Conservation (phyloP, 192 early-diverging fungal species). For the Gryganskiella cystojenkinii region DNA sequence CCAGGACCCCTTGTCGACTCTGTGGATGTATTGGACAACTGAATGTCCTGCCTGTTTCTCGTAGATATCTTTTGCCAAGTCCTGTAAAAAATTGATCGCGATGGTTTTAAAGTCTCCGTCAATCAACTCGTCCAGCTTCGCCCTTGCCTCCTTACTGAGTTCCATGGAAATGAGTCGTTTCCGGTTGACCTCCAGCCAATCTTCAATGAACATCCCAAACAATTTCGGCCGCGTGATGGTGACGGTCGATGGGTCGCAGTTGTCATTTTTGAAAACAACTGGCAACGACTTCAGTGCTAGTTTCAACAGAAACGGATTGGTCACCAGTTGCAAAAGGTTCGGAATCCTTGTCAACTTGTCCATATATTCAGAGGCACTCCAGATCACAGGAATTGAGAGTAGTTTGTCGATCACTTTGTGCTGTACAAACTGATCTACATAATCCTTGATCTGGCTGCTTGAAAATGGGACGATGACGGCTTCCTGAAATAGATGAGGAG, state of each 20-base stretch:
- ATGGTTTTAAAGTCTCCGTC: background rate
- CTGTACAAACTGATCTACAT: constrained; percentile 17
- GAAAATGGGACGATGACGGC: constrained; percentile 20
- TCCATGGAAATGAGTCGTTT: background rate
- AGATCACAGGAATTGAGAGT: background rate
- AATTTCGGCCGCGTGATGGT: background rate
- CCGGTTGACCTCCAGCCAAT: background rate
- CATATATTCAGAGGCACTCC: constrained; percentile 22
- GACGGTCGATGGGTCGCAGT: background rate
- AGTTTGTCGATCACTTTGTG: background rate
- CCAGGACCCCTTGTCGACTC: background rate
- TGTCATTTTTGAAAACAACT: constrained; percentile 10
- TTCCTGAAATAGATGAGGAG: constrained; percentile 12
- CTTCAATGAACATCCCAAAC: background rate
- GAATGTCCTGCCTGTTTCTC: background rate
- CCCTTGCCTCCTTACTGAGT: background rate
- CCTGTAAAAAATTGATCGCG: background rate
- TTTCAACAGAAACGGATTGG: constrained; percentile 17
- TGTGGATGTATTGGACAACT: background rate
- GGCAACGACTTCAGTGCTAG: constrained; percentile 9
- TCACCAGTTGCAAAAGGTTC: constrained; percentile 12
- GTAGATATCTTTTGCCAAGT: background rate
- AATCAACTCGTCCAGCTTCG: background rate
- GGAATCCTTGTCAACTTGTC: constrained; percentile 14
- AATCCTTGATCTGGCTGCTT: constrained; percentile 7